Evolutionary conservation across 371 early-diverging fungal species (phyloP).

Genomic region (Smittium mucronatum): DNA sequence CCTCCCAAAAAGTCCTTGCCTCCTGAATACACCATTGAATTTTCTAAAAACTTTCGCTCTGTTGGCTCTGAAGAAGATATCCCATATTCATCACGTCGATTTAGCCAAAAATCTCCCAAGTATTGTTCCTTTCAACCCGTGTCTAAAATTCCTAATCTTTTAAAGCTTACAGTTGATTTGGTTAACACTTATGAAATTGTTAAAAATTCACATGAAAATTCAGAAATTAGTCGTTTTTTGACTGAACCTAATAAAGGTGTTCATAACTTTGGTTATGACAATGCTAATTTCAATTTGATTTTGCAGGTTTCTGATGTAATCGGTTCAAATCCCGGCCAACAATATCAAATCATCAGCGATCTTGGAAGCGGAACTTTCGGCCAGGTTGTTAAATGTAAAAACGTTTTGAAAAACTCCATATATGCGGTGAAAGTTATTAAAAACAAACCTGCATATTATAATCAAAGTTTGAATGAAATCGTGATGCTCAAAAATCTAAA

Average conservation of each 20-base stretch:
- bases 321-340: slow-evolving; percentile 66
- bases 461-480: slow-evolving; percentile 90
- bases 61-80: too few species aligned
- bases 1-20: too few species aligned
- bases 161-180: too few species aligned
- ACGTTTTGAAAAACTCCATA: slow-evolving; percentile 59
- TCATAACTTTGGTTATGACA: slow-evolving; percentile 86
- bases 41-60: too few species aligned
- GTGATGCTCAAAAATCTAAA: slow-evolving; percentile 73
- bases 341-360: slow-evolving; percentile 78
- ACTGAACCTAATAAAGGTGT: slow-evolving; percentile 83
- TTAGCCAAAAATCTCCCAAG: too few species aligned
- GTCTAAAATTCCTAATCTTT: too few species aligned
- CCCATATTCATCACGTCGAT: too few species aligned
- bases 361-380: slow-evolving; percentile 97
- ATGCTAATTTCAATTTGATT: slow-evolving; percentile 86
- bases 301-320: slow-evolving; percentile 86
- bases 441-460: slow-evolving; percentile 77
- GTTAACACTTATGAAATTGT: too few species aligned
- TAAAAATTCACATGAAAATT: slow-evolving; percentile 76
- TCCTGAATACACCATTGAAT: too few species aligned
- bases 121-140: too few species aligned
- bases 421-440: slow-evolving; percentile 95
- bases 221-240: slow-evolving; percentile 43
- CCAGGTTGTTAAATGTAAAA: slow-evolving; percentile 90